Base-by-base conservation (phyloP, 2,329 filamentous ascomycete species). In the Ophiocordyceps unilateralis region DNA sequence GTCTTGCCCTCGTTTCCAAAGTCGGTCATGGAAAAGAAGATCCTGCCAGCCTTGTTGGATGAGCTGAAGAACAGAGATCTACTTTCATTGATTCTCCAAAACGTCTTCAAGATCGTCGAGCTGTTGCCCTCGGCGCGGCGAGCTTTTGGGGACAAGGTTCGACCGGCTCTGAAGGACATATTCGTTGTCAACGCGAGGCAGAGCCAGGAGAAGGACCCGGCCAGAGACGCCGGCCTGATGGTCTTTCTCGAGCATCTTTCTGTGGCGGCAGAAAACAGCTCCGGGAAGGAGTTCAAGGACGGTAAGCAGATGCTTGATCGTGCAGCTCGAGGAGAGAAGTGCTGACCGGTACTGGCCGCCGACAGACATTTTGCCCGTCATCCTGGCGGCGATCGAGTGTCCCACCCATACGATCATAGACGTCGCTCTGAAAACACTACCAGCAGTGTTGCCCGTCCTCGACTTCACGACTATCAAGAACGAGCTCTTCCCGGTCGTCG, bases 401-500 rank as follows among this genome's bases (percentile, higher is more conserved):
- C 74, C 85, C 1, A 95, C 88, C 0, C 91, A 93, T 51, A 81
- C 83, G 1, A 69, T 98, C 15, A 83, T 95, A 0, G 91, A 96
- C 61, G 82, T 83, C 4, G 81, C 87, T 3, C 68, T 98, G 14
- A 75, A 81, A 41, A 83, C 81, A 23, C 64, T 98, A 5, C 81
- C 86, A 2, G 70, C 76, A 1, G 75, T 95, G n/a, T 65, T 96
- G 5, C 85, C 87, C 0, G 77, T 91, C 3, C 76, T 98, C 8
- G 91, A 98, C 61, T 96, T 95, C 51, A 93, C 82, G 50, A 96
- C 89, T 0, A 88, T 95, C 53, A 98, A 96, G 61, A 91, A 93
- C 52, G 89, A 96, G 48, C 72, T 98, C 1, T 98, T 98, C 58
- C 91, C 91, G 0, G 79, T 93, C 1, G 83, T 98, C 48, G 85